A percentile compares a stretch with the other conserved stretches of the same genome.
Conservation (phyloP, 192 early-diverging fungal genomes). For the Backusella tarrabulga region DNA sequence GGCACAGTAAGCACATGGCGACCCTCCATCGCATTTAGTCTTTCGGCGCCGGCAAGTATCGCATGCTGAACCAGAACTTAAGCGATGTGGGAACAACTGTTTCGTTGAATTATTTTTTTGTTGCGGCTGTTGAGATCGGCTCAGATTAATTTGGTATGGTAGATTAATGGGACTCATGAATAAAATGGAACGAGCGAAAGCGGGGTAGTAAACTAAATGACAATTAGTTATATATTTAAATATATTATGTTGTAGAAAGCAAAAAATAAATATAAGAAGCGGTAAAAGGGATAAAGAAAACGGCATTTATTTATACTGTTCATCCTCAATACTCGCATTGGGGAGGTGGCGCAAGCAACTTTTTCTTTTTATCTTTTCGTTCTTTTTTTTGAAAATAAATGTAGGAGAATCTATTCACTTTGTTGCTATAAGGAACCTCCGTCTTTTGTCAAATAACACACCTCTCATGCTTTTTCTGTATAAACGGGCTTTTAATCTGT, state of each 20-base stretch:
- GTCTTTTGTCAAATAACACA: neutral
- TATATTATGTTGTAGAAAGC: neutral
- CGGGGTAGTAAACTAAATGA: neutral
- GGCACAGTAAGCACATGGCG: constrained; percentile 35
- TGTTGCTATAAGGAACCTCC: neutral
- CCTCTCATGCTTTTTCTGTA: neutral
- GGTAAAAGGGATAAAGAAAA: neutral
- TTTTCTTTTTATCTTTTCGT: constrained; percentile 1
- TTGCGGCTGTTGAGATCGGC: neutral
- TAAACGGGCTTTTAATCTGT: neutral
- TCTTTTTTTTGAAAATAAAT: constrained; percentile 1
- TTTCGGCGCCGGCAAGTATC: constrained; percentile 38
- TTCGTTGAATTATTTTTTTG: neutral
- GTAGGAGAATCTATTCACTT: neutral
- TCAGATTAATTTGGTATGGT: neutral
- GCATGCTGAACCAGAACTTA: constrained; percentile 39
- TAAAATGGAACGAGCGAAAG: neutral
- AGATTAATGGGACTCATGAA: neutral
- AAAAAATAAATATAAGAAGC: neutral
- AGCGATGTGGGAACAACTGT: constrained; percentile 15
- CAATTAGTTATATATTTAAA: neutral
- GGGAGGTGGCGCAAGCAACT: constrained; percentile 3
- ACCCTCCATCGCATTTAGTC: constrained; percentile 39
- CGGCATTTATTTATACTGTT: neutral
- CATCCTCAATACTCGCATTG: neutral